Conservation (phyloP, 495 filamentous ascomycete species). For the Penicillium paxilli region DNA sequence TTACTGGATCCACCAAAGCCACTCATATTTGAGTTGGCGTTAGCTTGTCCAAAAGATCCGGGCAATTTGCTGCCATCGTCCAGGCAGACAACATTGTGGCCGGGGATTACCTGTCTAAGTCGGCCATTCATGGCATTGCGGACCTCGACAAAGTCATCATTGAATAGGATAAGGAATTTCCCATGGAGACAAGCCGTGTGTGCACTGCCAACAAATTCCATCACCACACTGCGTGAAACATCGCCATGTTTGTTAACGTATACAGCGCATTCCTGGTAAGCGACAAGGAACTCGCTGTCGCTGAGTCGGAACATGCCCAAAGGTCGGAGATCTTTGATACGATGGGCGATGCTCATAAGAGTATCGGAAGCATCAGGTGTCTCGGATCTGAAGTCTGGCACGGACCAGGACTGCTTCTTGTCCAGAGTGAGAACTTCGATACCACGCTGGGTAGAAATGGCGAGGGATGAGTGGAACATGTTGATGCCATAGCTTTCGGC, state of each 20-base stretch:
- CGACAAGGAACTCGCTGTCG: slow-evolving; percentile 89
- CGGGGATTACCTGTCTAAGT: slow-evolving; percentile 89
- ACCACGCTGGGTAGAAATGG: slow-evolving; percentile 86
- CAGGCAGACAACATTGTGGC: slow-evolving; percentile 79
- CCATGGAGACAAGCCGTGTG: slow-evolving; percentile 84
- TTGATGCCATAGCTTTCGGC: slow-evolving; percentile 95
- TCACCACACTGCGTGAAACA: slow-evolving; percentile 85
- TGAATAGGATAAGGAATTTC: slow-evolving; percentile 68
- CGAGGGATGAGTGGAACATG: slow-evolving; percentile 89
- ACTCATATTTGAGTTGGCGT: slow-evolving; percentile 21
- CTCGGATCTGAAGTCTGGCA: slow-evolving; percentile 73
- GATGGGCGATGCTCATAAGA: slow-evolving; percentile 75
- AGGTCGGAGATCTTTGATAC: slow-evolving; percentile 77
- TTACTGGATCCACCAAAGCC: slow-evolving; percentile 26
- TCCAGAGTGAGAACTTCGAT: slow-evolving; percentile 96
- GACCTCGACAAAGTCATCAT: slow-evolving; percentile 95
- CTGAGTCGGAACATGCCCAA: slow-evolving; percentile 96
- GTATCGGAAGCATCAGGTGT: slow-evolving; percentile 56
- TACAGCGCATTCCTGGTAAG: slow-evolving; percentile 91
- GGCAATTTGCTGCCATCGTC: slow-evolving; percentile 73
- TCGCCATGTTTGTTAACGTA: slow-evolving; percentile 99
- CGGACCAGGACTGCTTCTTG: slow-evolving; percentile 88
- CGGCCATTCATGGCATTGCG: slow-evolving; percentile 95
- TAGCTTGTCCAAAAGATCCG: slow-evolving; percentile 35
- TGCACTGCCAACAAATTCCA: slow-evolving; percentile 94